phyloP scores from a whole-genome alignment of 352 stramenopile species.

The Phytophthora citrophthora region DNA sequence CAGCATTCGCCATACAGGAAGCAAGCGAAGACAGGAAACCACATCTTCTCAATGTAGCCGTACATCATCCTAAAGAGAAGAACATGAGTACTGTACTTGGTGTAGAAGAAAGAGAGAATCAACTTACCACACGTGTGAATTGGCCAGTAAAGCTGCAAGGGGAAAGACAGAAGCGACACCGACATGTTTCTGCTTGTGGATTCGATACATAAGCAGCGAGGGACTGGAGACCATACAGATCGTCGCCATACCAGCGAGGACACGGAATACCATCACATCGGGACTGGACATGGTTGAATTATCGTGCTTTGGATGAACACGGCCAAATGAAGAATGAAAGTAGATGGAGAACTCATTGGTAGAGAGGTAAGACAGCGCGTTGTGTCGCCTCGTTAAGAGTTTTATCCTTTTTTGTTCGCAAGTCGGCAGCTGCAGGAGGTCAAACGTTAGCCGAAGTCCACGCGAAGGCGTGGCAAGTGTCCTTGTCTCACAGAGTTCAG shows the following conservation, averaged over 20 bases:
- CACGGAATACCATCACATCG: constrained; percentile 33
- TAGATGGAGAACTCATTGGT: not conserved
- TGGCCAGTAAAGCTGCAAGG: constrained; percentile 45
- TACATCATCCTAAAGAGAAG: constrained; percentile 47
- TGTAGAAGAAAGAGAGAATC: constrained; percentile 9
- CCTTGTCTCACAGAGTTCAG: constrained; percentile 27
- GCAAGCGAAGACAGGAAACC: constrained; percentile 55
- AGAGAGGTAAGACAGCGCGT: constrained; percentile 5
- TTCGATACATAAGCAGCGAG: constrained; percentile 43
- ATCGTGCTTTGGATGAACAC: not conserved
- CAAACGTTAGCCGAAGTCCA: constrained; percentile 15
- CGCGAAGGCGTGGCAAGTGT: constrained; percentile 16
- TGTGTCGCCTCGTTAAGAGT: constrained; percentile 11
- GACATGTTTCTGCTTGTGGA: constrained; percentile 49
- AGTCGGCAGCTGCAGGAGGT: constrained; percentile 17
- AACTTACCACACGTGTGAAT: constrained; percentile 52
- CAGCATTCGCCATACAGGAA: constrained; percentile 47
- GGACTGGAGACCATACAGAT: constrained; percentile 55
- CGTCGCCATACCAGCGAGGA: constrained; percentile 40
- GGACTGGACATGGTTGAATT: constrained; percentile 21
- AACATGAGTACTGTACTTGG: constrained; percentile 24
- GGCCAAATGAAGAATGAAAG: constrained; percentile 27
- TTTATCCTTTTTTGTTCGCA: constrained; percentile 17
- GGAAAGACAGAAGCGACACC: constrained; percentile 47
- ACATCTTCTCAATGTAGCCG: constrained; percentile 44